Conservation (phyloP, 148 eudicot species). For the Chenopodium quinoa region DNA sequence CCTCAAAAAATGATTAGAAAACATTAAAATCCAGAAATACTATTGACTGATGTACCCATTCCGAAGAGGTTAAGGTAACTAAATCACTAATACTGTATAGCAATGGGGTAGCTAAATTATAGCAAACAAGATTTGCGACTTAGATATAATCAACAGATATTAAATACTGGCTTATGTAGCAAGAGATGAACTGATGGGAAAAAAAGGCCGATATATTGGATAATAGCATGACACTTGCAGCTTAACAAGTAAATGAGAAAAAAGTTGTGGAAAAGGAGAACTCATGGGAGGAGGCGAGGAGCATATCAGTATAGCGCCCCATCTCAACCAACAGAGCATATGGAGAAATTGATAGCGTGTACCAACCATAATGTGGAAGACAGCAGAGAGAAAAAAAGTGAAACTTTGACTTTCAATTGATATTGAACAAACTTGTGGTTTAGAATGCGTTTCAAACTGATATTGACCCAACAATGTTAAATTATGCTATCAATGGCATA, state of each 20-base stretch:
- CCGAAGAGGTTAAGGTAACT: background rate
- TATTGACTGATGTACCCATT: background rate
- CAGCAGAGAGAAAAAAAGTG: background rate
- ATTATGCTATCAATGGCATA: background rate
- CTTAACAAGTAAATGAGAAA: background rate
- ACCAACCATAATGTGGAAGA: background rate
- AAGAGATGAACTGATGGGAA: background rate
- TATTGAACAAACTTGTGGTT: background rate
- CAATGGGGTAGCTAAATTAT: background rate
- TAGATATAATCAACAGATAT: background rate
- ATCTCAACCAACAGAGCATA: background rate
- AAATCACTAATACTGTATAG: background rate
- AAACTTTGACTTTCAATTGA: no score
- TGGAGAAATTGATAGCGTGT: background rate
- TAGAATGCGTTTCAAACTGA: background rate
- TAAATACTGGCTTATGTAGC: background rate
- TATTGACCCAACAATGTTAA: background rate
- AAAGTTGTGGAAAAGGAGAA: background rate
- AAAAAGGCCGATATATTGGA: background rate
- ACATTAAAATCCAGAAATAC: no score
- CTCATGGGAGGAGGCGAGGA: background rate
- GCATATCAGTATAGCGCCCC: background rate
- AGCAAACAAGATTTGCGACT: background rate
- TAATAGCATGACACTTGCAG: background rate
- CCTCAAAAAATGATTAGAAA: background rate